Percentiles rank a stretch among this genome's conserved stretches.
These are phyloP conservation scores for Boletellus deceptivus DNA, from an alignment of 1,284 basidiomycete species.

Conservation along the genomic window DNA sequence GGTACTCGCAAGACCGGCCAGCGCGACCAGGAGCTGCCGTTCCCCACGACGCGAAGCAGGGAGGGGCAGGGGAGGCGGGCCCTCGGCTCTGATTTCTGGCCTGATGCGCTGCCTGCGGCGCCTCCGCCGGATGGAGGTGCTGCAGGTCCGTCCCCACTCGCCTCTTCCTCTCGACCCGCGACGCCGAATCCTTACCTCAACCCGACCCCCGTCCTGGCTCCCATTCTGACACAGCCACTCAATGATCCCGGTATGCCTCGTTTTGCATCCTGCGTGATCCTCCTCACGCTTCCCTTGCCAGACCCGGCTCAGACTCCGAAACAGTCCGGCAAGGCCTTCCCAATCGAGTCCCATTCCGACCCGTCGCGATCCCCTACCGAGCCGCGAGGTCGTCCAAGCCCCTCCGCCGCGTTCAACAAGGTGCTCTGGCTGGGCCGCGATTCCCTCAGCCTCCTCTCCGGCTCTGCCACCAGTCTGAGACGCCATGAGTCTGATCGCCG, in stretches of 20 bases:
- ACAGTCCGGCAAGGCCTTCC: conserved; percentile 3
- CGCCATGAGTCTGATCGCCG: conserved; percentile 20
- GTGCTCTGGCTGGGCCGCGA: conserved; percentile 36
- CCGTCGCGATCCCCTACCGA: conserved; percentile 8
- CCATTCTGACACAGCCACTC: conserved; percentile 5
- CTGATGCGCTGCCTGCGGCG: conserved; percentile 16
- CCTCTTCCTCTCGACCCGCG: conserved; percentile 19
- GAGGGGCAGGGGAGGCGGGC: conserved; percentile 13
- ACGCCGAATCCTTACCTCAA: conserved; percentile 34
- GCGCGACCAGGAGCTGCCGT: not conserved
- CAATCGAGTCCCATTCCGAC: not conserved
- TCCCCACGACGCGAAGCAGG: conserved; percentile 17
- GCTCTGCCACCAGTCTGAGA: conserved; percentile 9
- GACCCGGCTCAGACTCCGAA: conserved; percentile 19
- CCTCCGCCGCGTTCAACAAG: conserved; percentile 28
- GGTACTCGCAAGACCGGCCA: conserved; percentile 10
- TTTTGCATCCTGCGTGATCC: too few species aligned
- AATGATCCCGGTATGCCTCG: conserved; percentile 17
- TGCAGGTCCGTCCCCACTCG: conserved; percentile 1
- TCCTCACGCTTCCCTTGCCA: conserved; percentile 4
- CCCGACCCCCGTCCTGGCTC: conserved; percentile 22
- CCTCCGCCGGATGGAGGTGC: conserved; percentile 2
- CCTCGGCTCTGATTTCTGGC: conserved; percentile 23
- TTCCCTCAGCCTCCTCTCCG: conserved; percentile 28
- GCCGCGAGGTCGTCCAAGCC: conserved; percentile 2